Evolutionary conservation across 2,329 filamentous ascomycete species (phyloP), one percentile per base, ranked within the genome.

Genomic region (Hymenoscyphus repandus): DNA sequence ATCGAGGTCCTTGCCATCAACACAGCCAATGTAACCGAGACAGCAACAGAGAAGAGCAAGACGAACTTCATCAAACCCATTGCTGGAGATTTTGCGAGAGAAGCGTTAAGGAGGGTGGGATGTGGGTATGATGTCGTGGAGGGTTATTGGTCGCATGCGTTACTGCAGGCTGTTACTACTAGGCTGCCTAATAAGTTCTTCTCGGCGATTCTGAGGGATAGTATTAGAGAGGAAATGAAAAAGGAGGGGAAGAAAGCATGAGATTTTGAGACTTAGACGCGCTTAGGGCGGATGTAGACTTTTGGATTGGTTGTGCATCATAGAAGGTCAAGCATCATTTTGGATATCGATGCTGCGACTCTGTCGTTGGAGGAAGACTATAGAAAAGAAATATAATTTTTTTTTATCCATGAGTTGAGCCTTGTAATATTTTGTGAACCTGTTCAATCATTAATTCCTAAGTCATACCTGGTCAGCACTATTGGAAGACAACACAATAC

Each of bases 1-100:
- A 60, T 74, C 7, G 69, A 74, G 33, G 66, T 75, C 1, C 51
- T 72, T 46, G 64, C 60, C 1, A 51, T 74, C n/a, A 54, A 63
- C 12, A 61, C 70, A n/a, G 69, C 62, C 3, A 61, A 61, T 22
- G 65, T 69, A 4, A 59, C 47, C 10, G 50, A 45, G 31, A 54
- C 47, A 2, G 52, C 58, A 10, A 57, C 58, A 2, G 62, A 65
- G 42, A 58, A 63, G 38, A 44, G 62, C 2, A 45, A 53, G 3
- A 47, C 48, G 15, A 55, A 31, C 6, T 51, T 67, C 17, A 63
- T 69, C 33, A 52, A 55, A n/a, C 69, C 70, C 1, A 57, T 52
- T 34, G 57, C 62, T 3, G 54, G 55, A 31, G 49, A 47, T 1
- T 57, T 70, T 55, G 70, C 68, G 2, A 62, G 58, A 22, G 59